Evolutionary conservation across 257 asterid genomes (phyloP), one percentile per base, ranked within the genome.

Genomic region (Solanum ahanhuiri): DNA sequence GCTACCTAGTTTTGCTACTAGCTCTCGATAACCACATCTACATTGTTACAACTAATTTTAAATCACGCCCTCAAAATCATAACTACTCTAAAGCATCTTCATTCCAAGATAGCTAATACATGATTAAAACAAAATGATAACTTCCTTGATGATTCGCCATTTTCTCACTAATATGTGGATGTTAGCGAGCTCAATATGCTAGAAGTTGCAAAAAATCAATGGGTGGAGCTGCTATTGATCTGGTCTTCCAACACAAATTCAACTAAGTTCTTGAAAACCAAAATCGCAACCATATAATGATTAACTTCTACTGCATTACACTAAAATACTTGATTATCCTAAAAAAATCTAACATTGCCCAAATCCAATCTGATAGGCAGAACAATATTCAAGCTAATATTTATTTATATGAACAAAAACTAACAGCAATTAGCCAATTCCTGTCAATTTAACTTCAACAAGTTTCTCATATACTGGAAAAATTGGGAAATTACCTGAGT

Each of bases 401-500:
- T 5, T 64, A 6, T 25, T 64, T 1, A 69, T 33, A 1, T 28
- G 48, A 76, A 33, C 18, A 64, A 3, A 31, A 17, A 71, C 9
- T 71, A 57, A 43, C 37, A 31, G 1, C 25, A 33, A 25, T 0
- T 48, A 0, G 57, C 57, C 18, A 48, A 0, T 12, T 69, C 81
- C 25, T 7, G 14, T 54, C 10, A 14, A 34, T 25, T 6, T 75
- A 37, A 75, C 81, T 35, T 35, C 2, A 35, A 73, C 28, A 72
- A 73, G 48, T 22, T 20, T 35, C 81, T 39, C 81, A 12, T 73
- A 33, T 3, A 30, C 82, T 8, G 35, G 60, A 33, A 25, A 58
- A 30, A 5, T 3, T 4, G 22, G 31, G 33, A 81, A 48, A 15
- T 33, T 89, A 95, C 99, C 98, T 96, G 98, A 45, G 96, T 93